Base-by-base conservation (phyloP, 768 basidiomycete species). In the Butyriboletus loyo region DNA sequence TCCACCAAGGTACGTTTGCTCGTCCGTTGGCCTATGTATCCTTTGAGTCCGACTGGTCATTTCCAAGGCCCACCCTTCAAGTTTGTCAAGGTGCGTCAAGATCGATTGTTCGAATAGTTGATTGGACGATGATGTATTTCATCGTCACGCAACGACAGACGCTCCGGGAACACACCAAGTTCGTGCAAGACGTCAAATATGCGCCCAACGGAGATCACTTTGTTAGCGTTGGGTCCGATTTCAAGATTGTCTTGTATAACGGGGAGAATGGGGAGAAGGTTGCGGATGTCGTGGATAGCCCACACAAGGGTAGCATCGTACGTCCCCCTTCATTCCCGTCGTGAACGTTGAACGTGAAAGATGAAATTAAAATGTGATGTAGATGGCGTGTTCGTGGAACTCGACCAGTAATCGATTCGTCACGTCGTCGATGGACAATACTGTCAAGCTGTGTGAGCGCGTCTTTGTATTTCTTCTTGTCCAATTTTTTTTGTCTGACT, bases 181-280 rank as follows among this genome's bases (percentile, higher is more conserved):
- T 95, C 63, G 89, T 98, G 15, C 92, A 96, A 70, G 92, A 96
- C 54, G 82, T 98, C 32, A 81, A 83, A 49, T 98, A 85, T 65
- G 78, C 92, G 0, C 84, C 85, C 0, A 86, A 86, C 9, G 96
- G 96, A 2, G 82, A 87, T 37, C 74, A 84, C 38, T 95, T 98
- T 64, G 87, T 83, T 14, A 93, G 91, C 52, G 92, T 90, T 32
- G 96, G 92, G 21, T 88, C 90, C 6, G 96, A 98, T 67, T 80
- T 77, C 28, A 96, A 87, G 73, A 72, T 89, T 21, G 89, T 97
- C 74, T 62, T 98, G 13, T 96, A 95, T 66, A 91, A 95, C 51
- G 96, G 96, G 25, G 88, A 89, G 68, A 85, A 82, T 2, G 95
- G 94, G 1, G 90, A 96, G 25, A 84, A 83, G 4, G 57, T 87